Evolutionary conservation across 164 flowering plant species (phyloP), one percentile per base, ranked within the genome.

Genomic region (Nelumbo lutea): DNA sequence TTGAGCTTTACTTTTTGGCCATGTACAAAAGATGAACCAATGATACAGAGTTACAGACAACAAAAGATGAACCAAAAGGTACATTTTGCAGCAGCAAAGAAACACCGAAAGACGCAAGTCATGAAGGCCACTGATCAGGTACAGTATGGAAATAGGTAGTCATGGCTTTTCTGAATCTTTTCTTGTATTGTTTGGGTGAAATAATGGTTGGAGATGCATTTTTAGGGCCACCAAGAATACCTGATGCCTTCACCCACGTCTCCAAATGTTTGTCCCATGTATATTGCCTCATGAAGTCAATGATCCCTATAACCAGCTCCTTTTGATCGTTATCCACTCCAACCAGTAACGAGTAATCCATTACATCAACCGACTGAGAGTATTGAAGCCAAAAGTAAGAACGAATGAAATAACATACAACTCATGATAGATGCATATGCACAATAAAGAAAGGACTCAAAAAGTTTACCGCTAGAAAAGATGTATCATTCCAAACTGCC

Each of bases 191-290:
- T 67, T 81, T 81, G 1, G 97, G 97, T 61, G 97, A 91, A 62
- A 91, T 75, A 43, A 91, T 85, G 5, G 94, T 91, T 9, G 97
- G 97, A 8, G 91, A 58, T 59, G 84, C 89, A 76, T 87, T 90
- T 79, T 78, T 87, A 0, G 90, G 91, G 40, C 94, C 94, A 38
- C 92, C 90, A 13, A 91, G 91, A 46, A 89, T 85, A 43, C 92
- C 87, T 8, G 92, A 82, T 7, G 92, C 87, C 74, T 89, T 91
- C 42, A 88, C 94, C 94, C 88, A 89, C 42, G 97, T 91, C 85
- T 91, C 97, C 69, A 90, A 69, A 68, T 90, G 97, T 79, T 90
- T 90, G 78, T 89, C 97, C 97, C 97, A 90, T 11, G 97, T 90
- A 66, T 89, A 90, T 67, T 89, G 94, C 70, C 97, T 85, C 92